A percentile compares a stretch with the other conserved stretches of the same genome.
Conservation (phyloP, 768 basidiomycete genomes). For the Tylopilus vinaceipallidus region DNA sequence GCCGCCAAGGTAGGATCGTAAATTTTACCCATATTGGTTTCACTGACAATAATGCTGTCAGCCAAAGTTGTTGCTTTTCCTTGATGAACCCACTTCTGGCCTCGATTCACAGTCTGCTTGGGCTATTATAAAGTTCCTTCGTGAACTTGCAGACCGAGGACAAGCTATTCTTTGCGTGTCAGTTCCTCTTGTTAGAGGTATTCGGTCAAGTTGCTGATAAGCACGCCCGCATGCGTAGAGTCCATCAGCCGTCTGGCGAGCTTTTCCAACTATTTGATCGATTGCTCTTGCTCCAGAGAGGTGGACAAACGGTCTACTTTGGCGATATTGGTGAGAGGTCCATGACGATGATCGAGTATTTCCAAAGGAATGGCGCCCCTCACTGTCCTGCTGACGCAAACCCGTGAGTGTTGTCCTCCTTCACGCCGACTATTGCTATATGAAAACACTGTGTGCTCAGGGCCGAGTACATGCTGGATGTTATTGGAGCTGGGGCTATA, state of each 20-base stretch:
- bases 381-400: slow-evolving; percentile 19
- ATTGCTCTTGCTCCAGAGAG: slow-evolving; percentile 46
- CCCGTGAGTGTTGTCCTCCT: slow-evolving; percentile 14
- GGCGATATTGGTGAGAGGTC: slow-evolving; percentile 39
- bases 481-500: slow-evolving; percentile 57
- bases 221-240: slow-evolving; percentile 9
- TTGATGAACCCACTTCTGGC: slow-evolving; percentile 61
- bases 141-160: slow-evolving; percentile 51
- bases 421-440: neutral
- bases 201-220: neutral
- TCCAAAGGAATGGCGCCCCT: slow-evolving; percentile 23
- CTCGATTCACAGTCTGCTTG: slow-evolving; percentile 53
- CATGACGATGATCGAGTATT: slow-evolving; percentile 20
- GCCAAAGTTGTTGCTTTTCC: slow-evolving; percentile 51
- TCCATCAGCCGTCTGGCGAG: slow-evolving; percentile 42
- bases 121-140: slow-evolving; percentile 47
- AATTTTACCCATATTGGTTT: neutral
- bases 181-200: slow-evolving; percentile 12
- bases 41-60: neutral
- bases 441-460: slow-evolving; percentile 18
- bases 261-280: slow-evolving; percentile 54
- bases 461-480: slow-evolving; percentile 49
- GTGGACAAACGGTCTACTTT: slow-evolving; percentile 70
- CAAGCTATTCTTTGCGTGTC: slow-evolving; percentile 57
- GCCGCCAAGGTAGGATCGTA: slow-evolving; percentile 48